Evolutionary conservation across 2,329 filamentous ascomycete species (phyloP), one percentile per base, ranked within the genome.

Genomic region (Fusarium sp.): DNA sequence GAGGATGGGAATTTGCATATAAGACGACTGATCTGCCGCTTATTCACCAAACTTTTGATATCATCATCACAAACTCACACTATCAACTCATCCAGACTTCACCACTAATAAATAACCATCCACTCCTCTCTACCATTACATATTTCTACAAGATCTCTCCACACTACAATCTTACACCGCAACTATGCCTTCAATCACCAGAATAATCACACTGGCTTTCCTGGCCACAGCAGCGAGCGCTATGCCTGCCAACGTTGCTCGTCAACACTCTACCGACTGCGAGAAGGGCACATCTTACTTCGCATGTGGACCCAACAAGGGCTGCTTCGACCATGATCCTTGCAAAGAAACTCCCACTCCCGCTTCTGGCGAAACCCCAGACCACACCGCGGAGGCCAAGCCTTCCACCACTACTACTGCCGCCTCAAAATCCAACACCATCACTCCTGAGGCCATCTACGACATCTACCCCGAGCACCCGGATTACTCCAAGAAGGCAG

Each of bases 381-480:
- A 53, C 9, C 18, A 5, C 28, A 13, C 22, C 3, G 13, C 31
- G 13, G 6, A 42, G 17, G 22, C 20, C 20, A 15, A 59, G 9
- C 20, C 31, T 14, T 31, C 28, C 28, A 7, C 39, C 2, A 8
- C 33, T 17, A 26, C 50, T 17, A 13, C 6, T 6, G 7, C 48
- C 6, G 18, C 63, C 34, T 13, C 34, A 9, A 13, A 43, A 18
- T 3, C n/a, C 38, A 44, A 9, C 17, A 56, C 33, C 7, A 38
- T 18, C 11, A 49, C 39, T 34, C 66, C 57, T 7, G 20, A 36
- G 3, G 55, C 55, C 31, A 51, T 50, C 40, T 59, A 67, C 43
- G 58, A 66, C 38, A 67, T 73, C 34, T 72, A 57, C 51, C 71
- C 69, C 10, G 59, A 69, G 24, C 15, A 58, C 15, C 58, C 69